Evolutionary conservation across 345 rosid species (phyloP).

Genomic region (Hypericum perforatum): DNA sequence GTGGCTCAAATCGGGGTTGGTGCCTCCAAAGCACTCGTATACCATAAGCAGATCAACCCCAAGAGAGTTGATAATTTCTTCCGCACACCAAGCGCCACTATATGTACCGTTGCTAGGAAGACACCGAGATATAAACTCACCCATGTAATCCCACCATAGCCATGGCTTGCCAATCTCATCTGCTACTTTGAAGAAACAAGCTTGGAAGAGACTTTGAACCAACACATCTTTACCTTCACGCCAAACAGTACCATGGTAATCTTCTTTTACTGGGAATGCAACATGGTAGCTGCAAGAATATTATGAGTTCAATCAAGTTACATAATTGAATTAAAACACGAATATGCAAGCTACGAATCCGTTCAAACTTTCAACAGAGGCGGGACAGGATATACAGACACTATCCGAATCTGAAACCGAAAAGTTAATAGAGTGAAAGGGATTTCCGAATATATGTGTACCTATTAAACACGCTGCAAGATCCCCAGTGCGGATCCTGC

Average conservation of each 20-base stretch:
- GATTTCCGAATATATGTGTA: too few relatives aligned
- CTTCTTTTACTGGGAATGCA: constrained; percentile 10
- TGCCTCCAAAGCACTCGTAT: constrained; percentile 28
- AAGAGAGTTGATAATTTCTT: constrained; percentile 37
- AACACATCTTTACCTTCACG: constrained; percentile 61
- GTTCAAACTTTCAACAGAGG: too few relatives aligned
- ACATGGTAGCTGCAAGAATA: constrained; percentile 55
- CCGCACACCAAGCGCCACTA: constrained; percentile 39
- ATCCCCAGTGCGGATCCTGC: constrained; percentile 45
- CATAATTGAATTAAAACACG: too few relatives aligned
- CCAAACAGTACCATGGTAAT: constrained; percentile 21
- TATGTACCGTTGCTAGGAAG: constrained; percentile 52
- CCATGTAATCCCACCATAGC: constrained; percentile 62
- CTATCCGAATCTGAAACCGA: too few relatives aligned
- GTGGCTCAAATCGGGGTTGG: constrained; percentile 20
- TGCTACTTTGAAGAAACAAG: constrained; percentile 39
- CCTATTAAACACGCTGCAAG: constrained; percentile 50
- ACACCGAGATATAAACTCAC: constrained; percentile 47
- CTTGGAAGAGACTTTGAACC: constrained; percentile 40
- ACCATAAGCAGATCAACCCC: constrained; percentile 33
- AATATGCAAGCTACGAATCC: too few relatives aligned
- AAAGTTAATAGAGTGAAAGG: too few relatives aligned
- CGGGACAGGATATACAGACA: too few relatives aligned
- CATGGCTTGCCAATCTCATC: constrained; percentile 49
- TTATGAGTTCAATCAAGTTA: constrained; percentile 8